Base-by-base conservation (phyloP, 2,329 filamentous ascomycete species). In the Trichoderma oligosporum region DNA sequence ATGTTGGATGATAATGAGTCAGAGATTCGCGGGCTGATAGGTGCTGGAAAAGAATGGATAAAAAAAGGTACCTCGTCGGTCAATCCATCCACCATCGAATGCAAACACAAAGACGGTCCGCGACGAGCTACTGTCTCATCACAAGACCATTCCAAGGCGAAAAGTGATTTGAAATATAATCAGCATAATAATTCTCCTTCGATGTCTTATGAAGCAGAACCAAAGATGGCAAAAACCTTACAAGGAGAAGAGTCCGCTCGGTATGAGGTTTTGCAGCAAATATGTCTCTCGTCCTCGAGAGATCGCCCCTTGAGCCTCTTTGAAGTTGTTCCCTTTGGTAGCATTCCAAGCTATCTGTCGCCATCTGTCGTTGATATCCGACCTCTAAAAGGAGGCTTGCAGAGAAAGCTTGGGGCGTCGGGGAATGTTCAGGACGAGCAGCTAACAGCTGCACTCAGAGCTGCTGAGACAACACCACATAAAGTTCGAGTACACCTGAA, bases 371-470 rank as follows among this genome's bases (percentile, higher is more conserved):
- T 56, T 7, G 47, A 56, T 5, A 53, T 61, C 24, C 38, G 42
- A 7, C 27, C 25, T 22, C 33, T 59, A 5, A 57, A 24, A 12
- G 41, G 14, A 27, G 42, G 27, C 6, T 20, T 33, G 18, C 31
- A 16, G 12, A 39, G 12, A 7, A 36, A 20, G 24, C 8, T 20
- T 11, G 31, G 18, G n/a, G n/a, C 1, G 4, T 45, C 27, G 3
- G 20, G 11, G 11, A 57, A 54, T 4, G 45, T 53, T 18, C 59
- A 61, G 9, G 58, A 60, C 8, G 58, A 35, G 7, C 54, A 61
- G 8, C 24, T 65, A 6, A 53, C 31, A 12, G 56, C 59, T 3
- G 55, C 57, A 6, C 51, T 63, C 7, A 31, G 44, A 25, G 54
- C 52, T 20, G 54, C 60, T 12, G 47, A 59, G 31, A 46, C 58